Evolutionary conservation across 2,329 filamentous ascomycete species (phyloP).

Genomic region (Xylaria polymorpha): DNA sequence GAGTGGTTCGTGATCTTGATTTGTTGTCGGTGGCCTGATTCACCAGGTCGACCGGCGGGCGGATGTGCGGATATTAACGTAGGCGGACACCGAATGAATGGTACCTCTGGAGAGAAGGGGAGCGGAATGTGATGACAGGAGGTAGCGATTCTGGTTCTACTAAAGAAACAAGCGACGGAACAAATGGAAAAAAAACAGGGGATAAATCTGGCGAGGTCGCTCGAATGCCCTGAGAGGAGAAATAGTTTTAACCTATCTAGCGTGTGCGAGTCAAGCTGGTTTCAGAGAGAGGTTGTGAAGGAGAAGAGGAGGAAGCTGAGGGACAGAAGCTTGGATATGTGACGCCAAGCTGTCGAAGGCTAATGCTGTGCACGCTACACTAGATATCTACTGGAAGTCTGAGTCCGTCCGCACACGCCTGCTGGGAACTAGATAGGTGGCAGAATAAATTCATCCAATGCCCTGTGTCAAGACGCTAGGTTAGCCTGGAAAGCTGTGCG

Average conservation of each 20-base stretch:
- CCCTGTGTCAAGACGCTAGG: not conserved
- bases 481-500: slow-evolving; percentile 11
- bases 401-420: slow-evolving; percentile 12
- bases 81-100: slow-evolving; percentile 30
- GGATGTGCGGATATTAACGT: slow-evolving; percentile 12
- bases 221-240: slow-evolving; percentile 24
- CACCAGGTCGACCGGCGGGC: slow-evolving; percentile 23
- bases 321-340: slow-evolving; percentile 46
- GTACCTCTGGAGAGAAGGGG: slow-evolving; percentile 2
- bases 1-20: slow-evolving; percentile 27
- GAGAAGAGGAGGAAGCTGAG: slow-evolving; percentile 33
- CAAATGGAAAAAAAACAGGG: not conserved
- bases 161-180: slow-evolving; percentile 2
- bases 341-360: slow-evolving; percentile 43
- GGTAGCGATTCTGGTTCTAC: slow-evolving; percentile 19
- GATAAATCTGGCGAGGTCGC: slow-evolving; percentile 7
- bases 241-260: not conserved
- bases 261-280: slow-evolving; percentile 16
- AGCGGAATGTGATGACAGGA: slow-evolving; percentile 9
- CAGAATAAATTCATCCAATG: slow-evolving; percentile 2
- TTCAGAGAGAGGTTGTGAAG: slow-evolving; percentile 19
- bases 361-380: slow-evolving; percentile 29
- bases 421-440: not conserved
- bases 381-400: slow-evolving; percentile 1
- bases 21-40: slow-evolving; percentile 36